Conservation (phyloP, 257 asterid genomes). For the Solanum acaule region DNA sequence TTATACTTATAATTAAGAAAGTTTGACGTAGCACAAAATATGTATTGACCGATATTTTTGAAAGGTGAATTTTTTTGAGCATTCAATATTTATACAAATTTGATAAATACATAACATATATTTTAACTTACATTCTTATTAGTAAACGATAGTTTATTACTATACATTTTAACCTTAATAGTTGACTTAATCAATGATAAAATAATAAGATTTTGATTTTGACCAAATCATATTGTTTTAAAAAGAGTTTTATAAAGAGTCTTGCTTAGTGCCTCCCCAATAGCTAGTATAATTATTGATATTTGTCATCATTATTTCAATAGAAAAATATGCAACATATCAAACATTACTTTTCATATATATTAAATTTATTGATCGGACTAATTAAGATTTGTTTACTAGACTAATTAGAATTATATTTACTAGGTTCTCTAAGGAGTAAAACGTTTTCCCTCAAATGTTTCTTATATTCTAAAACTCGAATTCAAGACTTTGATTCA, state of each 20-base stretch:
- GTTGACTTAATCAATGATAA: not conserved
- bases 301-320: too few relatives aligned
- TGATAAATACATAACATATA: not conserved
- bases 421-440: not conserved
- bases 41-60: rapidly evolving
- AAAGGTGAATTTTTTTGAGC: rapidly evolving
- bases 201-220: not conserved
- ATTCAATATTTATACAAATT: not conserved
- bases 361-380: not conserved
- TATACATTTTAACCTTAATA: not conserved
- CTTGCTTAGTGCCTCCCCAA: too few relatives aligned
- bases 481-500: not conserved
- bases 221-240: not conserved
- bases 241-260: not conserved
- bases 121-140: not conserved
- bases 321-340: too few relatives aligned
- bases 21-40: not conserved
- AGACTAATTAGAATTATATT: not conserved
- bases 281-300: too few relatives aligned
- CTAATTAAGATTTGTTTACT: not conserved
- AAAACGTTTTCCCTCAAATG: not conserved
- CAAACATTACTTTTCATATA: too few relatives aligned
- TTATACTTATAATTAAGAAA: not conserved
- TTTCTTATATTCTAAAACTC: not conserved
- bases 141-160: not conserved